Conservation (phyloP, 306 rosid genomes). For the Arachis stenosperma region DNA sequence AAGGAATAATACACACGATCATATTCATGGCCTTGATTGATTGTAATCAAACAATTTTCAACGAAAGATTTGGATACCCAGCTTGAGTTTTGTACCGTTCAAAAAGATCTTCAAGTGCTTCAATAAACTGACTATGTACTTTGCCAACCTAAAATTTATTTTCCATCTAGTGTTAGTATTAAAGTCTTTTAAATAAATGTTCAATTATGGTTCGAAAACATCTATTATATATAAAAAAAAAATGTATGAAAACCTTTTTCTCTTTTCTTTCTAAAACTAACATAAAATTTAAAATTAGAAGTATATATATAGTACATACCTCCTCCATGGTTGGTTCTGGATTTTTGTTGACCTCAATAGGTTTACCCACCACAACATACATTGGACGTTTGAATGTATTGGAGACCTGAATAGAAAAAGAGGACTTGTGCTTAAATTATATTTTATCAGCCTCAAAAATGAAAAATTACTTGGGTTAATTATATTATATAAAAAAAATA, state of each 20-base stretch:
- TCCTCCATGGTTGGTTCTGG: constrained; percentile 71
- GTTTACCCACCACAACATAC: constrained; percentile 92
- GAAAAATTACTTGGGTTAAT: too few species aligned
- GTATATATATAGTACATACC: constrained; percentile 4
- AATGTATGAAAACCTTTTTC: too few species aligned
- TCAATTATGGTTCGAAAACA: too few species aligned
- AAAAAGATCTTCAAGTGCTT: constrained; percentile 73
- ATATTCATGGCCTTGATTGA: too few species aligned
- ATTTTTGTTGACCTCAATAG: constrained; percentile 76
- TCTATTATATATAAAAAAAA: too few species aligned
- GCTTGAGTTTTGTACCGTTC: constrained; percentile 66
- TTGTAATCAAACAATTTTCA: constrained; percentile 58
- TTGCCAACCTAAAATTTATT: constrained; percentile 51
- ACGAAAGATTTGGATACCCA: constrained; percentile 62
- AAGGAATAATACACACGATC: too few species aligned
- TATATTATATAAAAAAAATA: too few species aligned
- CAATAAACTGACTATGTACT: constrained; percentile 62
- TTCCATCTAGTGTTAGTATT: too few species aligned
- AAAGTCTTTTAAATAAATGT: too few species aligned
- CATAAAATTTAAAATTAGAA: too few species aligned
- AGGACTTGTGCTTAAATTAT: not conserved
- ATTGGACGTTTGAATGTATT: constrained; percentile 68
- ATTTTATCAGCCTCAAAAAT: too few species aligned
- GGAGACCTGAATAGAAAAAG: constrained; percentile 63
- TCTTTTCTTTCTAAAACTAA: too few species aligned